These are phyloP conservation scores for Populus deltoides DNA, from an alignment of 345 rosid species.

Conservation along the genomic window DNA sequence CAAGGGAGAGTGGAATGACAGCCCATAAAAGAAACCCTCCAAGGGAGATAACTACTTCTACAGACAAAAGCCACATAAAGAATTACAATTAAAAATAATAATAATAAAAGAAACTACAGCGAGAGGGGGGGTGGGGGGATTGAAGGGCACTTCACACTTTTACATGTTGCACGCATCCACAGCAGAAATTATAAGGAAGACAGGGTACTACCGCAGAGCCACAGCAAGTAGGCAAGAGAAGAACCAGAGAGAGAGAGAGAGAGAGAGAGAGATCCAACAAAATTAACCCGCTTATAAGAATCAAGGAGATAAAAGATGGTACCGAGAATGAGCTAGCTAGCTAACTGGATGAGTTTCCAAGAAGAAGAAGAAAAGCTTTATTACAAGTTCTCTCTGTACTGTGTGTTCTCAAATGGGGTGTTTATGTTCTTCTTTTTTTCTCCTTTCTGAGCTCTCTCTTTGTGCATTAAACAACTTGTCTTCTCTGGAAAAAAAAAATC, in stretches of 20 bases:
- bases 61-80: constrained; percentile 17
- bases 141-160: constrained; percentile 43
- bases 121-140: background rate
- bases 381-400: background rate
- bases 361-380: background rate
- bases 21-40: constrained; percentile 1
- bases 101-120: background rate
- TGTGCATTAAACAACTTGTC: constrained; percentile 13
- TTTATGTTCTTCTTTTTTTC: background rate
- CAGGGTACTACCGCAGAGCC: constrained; percentile 22
- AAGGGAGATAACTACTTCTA: constrained; percentile 7
- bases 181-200: constrained; percentile 36
- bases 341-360: background rate
- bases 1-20: too few relatives aligned
- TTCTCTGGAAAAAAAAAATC: constrained; percentile 1
- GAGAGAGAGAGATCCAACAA: constrained; percentile 3
- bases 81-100: background rate
- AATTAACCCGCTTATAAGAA: constrained; percentile 2
- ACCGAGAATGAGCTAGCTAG: constrained; percentile 9
- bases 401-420: background rate
- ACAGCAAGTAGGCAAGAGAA: background rate
- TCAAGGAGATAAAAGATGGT: constrained; percentile 23
- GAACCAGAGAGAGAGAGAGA: background rate
- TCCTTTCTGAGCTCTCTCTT: background rate
- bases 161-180: constrained; percentile 72